Evolutionary conservation across 2,329 filamentous ascomycete species (phyloP).

Genomic region (Akanthomyces uredinophilus): DNA sequence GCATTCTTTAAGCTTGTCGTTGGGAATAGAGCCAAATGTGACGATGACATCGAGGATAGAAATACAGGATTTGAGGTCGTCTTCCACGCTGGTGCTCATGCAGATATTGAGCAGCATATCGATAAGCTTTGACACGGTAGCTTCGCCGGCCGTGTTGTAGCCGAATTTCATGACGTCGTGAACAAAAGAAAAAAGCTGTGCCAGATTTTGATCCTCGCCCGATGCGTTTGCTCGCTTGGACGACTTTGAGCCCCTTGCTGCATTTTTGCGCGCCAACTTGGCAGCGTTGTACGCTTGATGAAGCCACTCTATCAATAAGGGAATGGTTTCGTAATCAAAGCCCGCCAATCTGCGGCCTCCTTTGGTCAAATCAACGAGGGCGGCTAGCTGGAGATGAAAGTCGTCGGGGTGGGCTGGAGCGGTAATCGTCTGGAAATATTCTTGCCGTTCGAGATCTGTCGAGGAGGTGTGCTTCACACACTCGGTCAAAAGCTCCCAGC

Average conservation of each 20-base stretch:
- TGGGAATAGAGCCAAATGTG: slow-evolving; percentile 66
- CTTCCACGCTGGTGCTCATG: slow-evolving; percentile 57
- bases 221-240: slow-evolving; percentile 35
- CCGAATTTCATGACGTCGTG: slow-evolving; percentile 71
- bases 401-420: slow-evolving; percentile 53
- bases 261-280: slow-evolving; percentile 46
- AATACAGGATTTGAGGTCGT: slow-evolving; percentile 64
- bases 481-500: slow-evolving; percentile 61
- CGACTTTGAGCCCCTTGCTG: slow-evolving; percentile 33
- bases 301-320: slow-evolving; percentile 58
- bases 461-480: slow-evolving; percentile 59
- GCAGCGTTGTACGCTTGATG: slow-evolving; percentile 49
- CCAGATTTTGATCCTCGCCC: slow-evolving; percentile 57
- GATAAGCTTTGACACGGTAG: slow-evolving; percentile 56
- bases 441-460: slow-evolving; percentile 61
- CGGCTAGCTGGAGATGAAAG: slow-evolving; percentile 60
- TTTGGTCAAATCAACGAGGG: slow-evolving; percentile 56
- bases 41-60: slow-evolving; percentile 64
- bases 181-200: slow-evolving; percentile 59
- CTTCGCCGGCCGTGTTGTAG: slow-evolving; percentile 61
- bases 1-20: slow-evolving; percentile 56
- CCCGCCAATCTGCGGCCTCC: slow-evolving; percentile 58
- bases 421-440: slow-evolving; percentile 60
- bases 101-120: slow-evolving; percentile 61
- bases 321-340: slow-evolving; percentile 63